Evolutionary conservation across 2,329 filamentous ascomycete species (phyloP).

Genomic region (Ascomycota sp.): DNA sequence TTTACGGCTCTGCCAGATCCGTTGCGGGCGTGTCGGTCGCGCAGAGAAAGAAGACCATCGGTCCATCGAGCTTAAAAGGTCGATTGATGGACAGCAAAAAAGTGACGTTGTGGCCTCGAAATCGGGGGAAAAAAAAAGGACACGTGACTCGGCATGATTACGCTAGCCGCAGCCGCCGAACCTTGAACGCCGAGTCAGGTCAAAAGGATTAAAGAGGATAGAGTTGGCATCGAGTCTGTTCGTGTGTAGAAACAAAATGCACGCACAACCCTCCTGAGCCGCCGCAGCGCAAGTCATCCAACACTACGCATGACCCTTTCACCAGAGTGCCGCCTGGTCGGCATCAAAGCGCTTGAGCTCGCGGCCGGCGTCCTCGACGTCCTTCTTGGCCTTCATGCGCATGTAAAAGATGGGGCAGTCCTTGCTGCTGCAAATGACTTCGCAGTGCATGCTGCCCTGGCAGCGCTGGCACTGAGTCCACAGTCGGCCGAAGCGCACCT

Average conservation of each 20-base stretch:
- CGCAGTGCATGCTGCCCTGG: slow-evolving; percentile 92
- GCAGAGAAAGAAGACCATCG: slow-evolving; percentile 2
- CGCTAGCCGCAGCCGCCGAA: no score
- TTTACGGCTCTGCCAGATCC: neutral
- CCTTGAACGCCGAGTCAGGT: no score
- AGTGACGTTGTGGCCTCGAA: no score
- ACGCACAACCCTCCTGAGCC: no score
- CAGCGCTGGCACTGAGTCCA: slow-evolving; percentile 98
- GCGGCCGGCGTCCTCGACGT: slow-evolving; percentile 82
- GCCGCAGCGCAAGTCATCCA: no score
- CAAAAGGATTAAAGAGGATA: no score
- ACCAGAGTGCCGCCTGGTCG: slow-evolving; percentile 48
- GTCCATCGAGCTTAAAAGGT: no score
- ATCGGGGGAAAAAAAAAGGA: no score
- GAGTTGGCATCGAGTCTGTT: no score
- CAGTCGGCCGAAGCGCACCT: slow-evolving; percentile 73
- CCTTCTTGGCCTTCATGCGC: slow-evolving; percentile 99
- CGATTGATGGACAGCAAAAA: no score
- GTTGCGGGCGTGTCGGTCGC: neutral
- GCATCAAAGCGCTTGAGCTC: slow-evolving; percentile 77
- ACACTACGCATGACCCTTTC: slow-evolving; percentile 1
- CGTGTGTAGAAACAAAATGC: no score
- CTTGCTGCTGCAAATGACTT: slow-evolving; percentile 88
- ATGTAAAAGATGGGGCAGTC: slow-evolving; percentile 99
- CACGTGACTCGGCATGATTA: no score